Evolutionary conservation across 2,329 filamentous ascomycete genomes (phyloP), one percentile per base, ranked within the genome.

Genomic region (Colletotrichum spinosum): DNA sequence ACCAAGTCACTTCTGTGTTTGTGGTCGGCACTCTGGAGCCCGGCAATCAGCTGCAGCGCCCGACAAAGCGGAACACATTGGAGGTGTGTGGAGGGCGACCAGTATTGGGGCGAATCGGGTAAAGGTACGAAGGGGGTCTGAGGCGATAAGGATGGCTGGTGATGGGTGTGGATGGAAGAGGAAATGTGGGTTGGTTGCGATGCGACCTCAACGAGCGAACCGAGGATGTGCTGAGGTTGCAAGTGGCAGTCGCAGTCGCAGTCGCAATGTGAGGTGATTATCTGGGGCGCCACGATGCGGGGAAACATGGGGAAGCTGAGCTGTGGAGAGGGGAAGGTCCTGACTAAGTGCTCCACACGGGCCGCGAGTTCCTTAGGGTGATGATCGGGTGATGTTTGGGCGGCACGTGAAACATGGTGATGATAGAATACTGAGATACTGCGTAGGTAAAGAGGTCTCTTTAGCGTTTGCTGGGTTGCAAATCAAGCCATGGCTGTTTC

Each of bases 61-160:
- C 46, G 48, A 10, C 35, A 12, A 38, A 33, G 11, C 41, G 48
- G 58, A 12, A 41, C 50, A 45, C 62, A 65, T 62, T 52, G 55
- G 57, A 53, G 53, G 60, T 39, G 41, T 62, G 61, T 44, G 49
- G 61, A 64, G 56, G 59, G 4, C 25, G 38, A 15, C 38, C 15
- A 35, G 7, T 5, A 25, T 11, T 59, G 41, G 7, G 55, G 49
- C 55, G 38, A 25, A 56, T 8, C 33, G 41, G 33, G 34, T 9
- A 13, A 41, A 46, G 11, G 7, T n/a, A 46, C 25, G 44, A 15
- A 46, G 15, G 44, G 44, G 15, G 13, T 25, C 4, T 25, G 25
- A 25, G 25, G 25, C 25, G 25, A 25, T 25, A 25, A 25, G 25
- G 25, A 25, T 25, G 13, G 44, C 13, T 10, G 44, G 15, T 10